Conservation (phyloP, 83 land plant species). For the Thuja plicata region DNA sequence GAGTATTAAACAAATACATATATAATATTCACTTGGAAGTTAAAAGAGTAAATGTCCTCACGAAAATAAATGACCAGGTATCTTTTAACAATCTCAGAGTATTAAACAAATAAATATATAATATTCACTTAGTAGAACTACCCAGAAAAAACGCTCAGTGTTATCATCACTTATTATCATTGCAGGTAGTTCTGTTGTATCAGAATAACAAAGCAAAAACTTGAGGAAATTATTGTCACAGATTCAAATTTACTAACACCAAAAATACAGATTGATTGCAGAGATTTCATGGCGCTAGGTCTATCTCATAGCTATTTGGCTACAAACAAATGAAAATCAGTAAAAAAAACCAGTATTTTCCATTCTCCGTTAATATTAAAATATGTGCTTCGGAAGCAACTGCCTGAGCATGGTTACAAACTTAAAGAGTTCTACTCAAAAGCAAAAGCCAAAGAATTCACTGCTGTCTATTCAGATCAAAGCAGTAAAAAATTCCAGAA, state of each 20-base stretch:
- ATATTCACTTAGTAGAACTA: neutral
- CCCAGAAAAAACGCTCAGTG: neutral
- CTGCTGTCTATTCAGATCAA: neutral
- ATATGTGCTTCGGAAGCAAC: neutral
- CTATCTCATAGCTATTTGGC: neutral
- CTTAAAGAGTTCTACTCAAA: neutral
- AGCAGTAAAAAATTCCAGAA: neutral
- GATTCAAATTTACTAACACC: neutral
- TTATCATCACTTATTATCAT: neutral
- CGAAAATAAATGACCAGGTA: neutral
- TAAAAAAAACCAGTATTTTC: neutral
- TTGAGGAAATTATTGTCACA: neutral
- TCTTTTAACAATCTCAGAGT: neutral
- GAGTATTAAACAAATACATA: neutral
- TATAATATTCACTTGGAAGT: neutral
- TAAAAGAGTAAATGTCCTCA: neutral
- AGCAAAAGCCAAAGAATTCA: neutral
- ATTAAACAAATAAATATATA: neutral
- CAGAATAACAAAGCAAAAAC: neutral
- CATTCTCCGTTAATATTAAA: neutral
- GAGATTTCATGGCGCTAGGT: neutral
- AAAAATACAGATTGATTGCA: neutral
- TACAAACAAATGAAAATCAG: conserved; percentile 5
- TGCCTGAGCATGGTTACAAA: neutral
- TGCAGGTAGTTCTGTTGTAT: neutral